Evolutionary conservation across 495 filamentous ascomycete species (phyloP).

Genomic region (Penicillium chermesinum): DNA sequence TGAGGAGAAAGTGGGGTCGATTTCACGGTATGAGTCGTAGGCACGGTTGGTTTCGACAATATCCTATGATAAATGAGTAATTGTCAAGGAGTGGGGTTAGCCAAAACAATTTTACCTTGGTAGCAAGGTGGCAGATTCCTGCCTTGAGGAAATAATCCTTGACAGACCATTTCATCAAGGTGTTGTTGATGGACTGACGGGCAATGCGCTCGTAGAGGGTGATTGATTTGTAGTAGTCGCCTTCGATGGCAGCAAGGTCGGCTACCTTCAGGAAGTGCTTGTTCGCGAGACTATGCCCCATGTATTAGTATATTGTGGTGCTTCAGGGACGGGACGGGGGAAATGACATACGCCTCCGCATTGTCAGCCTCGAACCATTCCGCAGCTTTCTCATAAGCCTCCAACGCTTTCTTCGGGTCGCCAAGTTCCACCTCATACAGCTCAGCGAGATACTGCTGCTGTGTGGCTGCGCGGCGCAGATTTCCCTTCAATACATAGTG

Average conservation of each 20-base stretch:
- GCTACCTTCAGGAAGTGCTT: conserved; percentile 86
- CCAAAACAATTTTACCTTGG: too few relatives aligned
- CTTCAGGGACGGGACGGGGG: background rate
- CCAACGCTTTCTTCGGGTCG: conserved; percentile 69
- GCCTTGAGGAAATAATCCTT: conserved; percentile 93
- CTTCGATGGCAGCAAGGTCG: conserved; percentile 74
- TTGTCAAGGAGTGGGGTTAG: too few relatives aligned
- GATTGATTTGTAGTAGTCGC: conserved; percentile 75
- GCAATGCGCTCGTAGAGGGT: conserved; percentile 77
- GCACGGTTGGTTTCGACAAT: conserved; percentile 70
- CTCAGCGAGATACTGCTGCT: conserved; percentile 81
- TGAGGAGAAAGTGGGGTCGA: conserved; percentile 69
- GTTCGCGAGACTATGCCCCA: conserved; percentile 63
- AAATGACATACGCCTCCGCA: conserved; percentile 65
- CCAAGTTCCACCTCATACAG: conserved; percentile 73
- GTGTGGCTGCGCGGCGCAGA: conserved; percentile 79
- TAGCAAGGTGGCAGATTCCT: conserved; percentile 75
- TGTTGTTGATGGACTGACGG: conserved; percentile 63
- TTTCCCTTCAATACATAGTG: conserved; percentile 82
- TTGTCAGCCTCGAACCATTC: conserved; percentile 84
- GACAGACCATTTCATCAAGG: conserved; percentile 83
- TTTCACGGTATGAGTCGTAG: conserved; percentile 72
- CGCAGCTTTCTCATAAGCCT: conserved; percentile 74
- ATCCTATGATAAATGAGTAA: conserved; percentile 42
- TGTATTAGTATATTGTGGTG: background rate